Conservation (phyloP, 169 alveolate species). For the Cryptosporidium baileyi region DNA sequence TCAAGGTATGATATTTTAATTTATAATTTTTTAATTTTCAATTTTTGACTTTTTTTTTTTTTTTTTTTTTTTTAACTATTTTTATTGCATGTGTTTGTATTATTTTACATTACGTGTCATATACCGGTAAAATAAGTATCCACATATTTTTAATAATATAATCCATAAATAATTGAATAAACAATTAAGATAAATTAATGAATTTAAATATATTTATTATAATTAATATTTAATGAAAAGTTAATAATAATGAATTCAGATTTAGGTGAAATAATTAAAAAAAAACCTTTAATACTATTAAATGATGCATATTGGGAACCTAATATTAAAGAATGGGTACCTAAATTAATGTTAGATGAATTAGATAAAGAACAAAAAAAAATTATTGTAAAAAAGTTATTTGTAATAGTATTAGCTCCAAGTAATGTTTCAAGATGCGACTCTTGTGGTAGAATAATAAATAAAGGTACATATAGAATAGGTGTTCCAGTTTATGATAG, state of each 20-base stretch:
- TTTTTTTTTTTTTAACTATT: not conserved
- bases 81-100: not conserved
- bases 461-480: conserved; percentile 38
- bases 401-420: conserved; percentile 30
- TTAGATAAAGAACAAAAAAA: conserved; percentile 24
- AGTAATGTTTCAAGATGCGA: conserved; percentile 63
- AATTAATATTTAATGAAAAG: not conserved
- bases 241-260: conserved; percentile 37
- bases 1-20: conserved; percentile 60
- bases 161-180: no score
- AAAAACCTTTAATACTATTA: conserved; percentile 29
- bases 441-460: conserved; percentile 38
- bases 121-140: not conserved
- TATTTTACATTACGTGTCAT: not conserved
- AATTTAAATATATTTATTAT: not conserved
- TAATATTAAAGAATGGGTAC: conserved; percentile 58
- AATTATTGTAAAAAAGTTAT: conserved; percentile 12
- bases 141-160: not conserved
- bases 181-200: not conserved
- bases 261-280: conserved; percentile 7
- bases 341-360: conserved; percentile 11
- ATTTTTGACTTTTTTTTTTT: not conserved
- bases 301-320: conserved; percentile 69
- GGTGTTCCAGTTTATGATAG: conserved; percentile 68
- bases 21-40: not conserved